Percentiles rank a stretch among this genome's conserved stretches.
Evolutionary conservation across 2,329 filamentous ascomycete species (phyloP).

Genomic region (Lecanosticta acicola): DNA sequence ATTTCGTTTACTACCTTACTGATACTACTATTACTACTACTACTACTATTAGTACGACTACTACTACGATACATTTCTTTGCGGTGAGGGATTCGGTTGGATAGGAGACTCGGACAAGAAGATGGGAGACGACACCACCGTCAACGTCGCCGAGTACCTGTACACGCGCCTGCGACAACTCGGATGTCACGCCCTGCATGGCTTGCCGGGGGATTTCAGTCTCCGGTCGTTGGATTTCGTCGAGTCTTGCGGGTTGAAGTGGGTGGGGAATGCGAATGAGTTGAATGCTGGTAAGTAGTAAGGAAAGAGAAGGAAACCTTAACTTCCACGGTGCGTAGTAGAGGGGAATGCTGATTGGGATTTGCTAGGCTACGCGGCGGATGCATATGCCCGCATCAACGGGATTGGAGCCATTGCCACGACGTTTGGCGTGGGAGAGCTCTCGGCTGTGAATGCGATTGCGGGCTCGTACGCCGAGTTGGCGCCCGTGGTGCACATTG

Average conservation of each 20-base stretch:
- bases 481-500: slow-evolving; percentile 45
- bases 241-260: slow-evolving; percentile 49
- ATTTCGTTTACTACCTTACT: no score
- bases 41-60: no score
- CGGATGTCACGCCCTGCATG: slow-evolving; percentile 33
- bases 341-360: slow-evolving; percentile 60
- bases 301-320: no score
- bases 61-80: no score
- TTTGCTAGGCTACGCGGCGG: slow-evolving; percentile 45
- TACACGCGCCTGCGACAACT: slow-evolving; percentile 12
- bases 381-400: slow-evolving; percentile 44
- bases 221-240: slow-evolving; percentile 53
- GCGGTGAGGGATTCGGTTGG: no score
- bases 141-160: slow-evolving; percentile 14
- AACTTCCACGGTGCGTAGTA: no score
- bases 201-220: slow-evolving; percentile 48
- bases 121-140: no score
- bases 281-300: slow-evolving; percentile 51
- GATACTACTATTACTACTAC: no score
- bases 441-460: slow-evolving; percentile 43
- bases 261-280: slow-evolving; percentile 60
- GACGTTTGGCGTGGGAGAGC: slow-evolving; percentile 45
- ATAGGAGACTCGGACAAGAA: no score
- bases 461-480: slow-evolving; percentile 45
- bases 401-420: slow-evolving; percentile 44